Evolutionary conservation across 768 basidiomycete species (phyloP), one percentile per base, ranked within the genome.

Genomic region (Tricholomella constricta): DNA sequence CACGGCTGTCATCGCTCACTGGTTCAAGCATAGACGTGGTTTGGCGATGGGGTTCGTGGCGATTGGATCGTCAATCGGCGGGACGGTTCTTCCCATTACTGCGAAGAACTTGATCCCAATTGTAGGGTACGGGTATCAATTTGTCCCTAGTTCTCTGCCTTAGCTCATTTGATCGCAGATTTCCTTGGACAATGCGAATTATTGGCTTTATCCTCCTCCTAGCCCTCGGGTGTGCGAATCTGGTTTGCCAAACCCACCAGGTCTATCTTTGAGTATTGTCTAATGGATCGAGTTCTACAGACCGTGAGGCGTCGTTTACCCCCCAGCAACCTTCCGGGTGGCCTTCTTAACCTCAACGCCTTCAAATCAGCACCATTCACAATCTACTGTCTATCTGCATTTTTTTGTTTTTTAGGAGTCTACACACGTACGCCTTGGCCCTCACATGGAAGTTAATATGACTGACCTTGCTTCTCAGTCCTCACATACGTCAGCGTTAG

Each of bases 181-280:
- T 91, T 65, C 72, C 74, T 56, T 91, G 89, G 89, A 88, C 89
- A 0, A 81, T 88, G 77, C 77, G 89, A 11, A 79, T 85, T 27
- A 68, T 89, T 37, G 88, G 82, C 2, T 83, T 89, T 55, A 79
- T 89, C 8, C 64, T 89, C 0, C 55, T 86, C 1, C 55, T 75
- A 12, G 63, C 77, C 1, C 72, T 89, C 3, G 77, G 78, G 2
- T 62, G 79, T 11, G 76, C 81, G 12, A 88, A 86, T 65, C 51
- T 89, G 40, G 77, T 79, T 29, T 36, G 66, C 55, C 6, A 31
- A 23, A 12, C 17, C 35, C 35, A 3, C n/a, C 4, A 32, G 10
- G n/a, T 5, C 25, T 17, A 34, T 45, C 27, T 38, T 34, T 27
- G 26, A 19, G 10, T 38, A 4, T 54, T 32, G 15, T 37, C 42